phyloP scores from a whole-genome alignment of 2,329 filamentous ascomycete genomes.

The Hymenoscyphus occultus region DNA sequence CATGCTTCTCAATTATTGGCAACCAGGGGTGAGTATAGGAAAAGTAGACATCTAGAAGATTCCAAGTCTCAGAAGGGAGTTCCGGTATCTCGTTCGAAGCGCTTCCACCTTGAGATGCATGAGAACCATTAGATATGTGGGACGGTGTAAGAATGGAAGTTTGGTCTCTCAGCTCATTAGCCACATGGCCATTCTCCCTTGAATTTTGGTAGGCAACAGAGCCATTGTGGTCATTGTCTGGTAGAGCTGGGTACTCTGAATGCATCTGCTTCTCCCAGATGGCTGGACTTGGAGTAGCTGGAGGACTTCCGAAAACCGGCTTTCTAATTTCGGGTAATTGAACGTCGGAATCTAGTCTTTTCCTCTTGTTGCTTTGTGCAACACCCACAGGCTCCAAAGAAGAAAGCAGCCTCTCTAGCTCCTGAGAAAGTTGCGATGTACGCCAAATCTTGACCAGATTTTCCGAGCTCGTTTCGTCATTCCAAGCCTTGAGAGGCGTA shows the following conservation, averaged over 20 bases:
- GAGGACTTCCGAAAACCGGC: not conserved
- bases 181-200: conserved; percentile 5
- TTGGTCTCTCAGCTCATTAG: not conserved
- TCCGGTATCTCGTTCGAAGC: conserved; percentile 24
- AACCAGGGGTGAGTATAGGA: conserved; percentile 76
- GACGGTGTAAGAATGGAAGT: conserved; percentile 10
- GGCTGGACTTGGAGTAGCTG: not conserved
- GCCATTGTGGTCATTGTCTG: conserved; percentile 12
- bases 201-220: conserved; percentile 5
- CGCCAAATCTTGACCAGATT: conserved; percentile 34
- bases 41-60: conserved; percentile 68
- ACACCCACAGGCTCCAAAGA: conserved; percentile 25
- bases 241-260: not conserved
- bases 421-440: conserved; percentile 33
- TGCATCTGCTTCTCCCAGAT: not conserved
- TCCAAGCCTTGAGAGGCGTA: conserved; percentile 30
- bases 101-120: conserved; percentile 14
- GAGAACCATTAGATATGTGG: conserved; percentile 20
- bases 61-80: conserved; percentile 35
- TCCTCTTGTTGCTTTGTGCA: conserved; percentile 28
- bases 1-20: conserved; percentile 66
- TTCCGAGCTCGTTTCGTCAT: conserved; percentile 31
- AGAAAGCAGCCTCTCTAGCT: conserved; percentile 34
- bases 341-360: conserved; percentile 26
- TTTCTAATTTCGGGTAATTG: conserved; percentile 10